Conservation (phyloP, 495 filamentous ascomycete species). For the Pseudoneurospora amorphoporcata region DNA sequence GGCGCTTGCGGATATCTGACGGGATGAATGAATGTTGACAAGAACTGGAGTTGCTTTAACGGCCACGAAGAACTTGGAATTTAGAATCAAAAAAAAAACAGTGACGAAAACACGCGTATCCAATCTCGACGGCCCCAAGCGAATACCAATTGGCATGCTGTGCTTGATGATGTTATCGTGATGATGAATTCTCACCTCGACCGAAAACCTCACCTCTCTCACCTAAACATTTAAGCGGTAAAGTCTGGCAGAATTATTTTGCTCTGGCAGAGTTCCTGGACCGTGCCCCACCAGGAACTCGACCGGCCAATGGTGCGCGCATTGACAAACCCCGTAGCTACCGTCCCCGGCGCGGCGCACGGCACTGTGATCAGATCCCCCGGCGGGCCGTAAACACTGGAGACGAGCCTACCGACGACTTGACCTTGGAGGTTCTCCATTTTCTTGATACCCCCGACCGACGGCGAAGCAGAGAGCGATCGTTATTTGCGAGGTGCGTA, state of each 20-base stretch:
- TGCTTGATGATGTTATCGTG: too few species aligned
- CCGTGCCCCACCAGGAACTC: not conserved
- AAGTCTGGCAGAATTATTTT: not conserved
- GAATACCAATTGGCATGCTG: too few species aligned
- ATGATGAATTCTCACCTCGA: not conserved
- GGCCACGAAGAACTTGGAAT: too few species aligned
- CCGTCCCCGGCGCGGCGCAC: not conserved
- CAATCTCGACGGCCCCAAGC: too few species aligned
- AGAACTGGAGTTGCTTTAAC: too few species aligned
- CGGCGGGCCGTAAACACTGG: not conserved
- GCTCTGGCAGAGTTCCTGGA: not conserved
- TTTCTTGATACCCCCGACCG: not conserved
- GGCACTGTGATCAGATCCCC: not conserved
- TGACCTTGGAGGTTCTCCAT: not conserved
- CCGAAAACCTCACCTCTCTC: not conserved
- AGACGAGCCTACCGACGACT: not conserved
- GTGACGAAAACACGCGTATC: too few species aligned
- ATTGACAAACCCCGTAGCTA: not conserved
- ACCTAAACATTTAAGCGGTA: not conserved
- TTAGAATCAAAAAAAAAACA: too few species aligned
- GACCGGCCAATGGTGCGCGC: not conserved
- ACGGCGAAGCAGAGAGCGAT: not conserved
- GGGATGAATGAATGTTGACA: too few species aligned
- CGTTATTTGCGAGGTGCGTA: not conserved
- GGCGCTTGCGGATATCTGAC: not conserved